These are phyloP conservation scores for Oryza rufipogon DNA, from an alignment of 176 grass and related monocot genomes.

Conservation along the genomic window DNA sequence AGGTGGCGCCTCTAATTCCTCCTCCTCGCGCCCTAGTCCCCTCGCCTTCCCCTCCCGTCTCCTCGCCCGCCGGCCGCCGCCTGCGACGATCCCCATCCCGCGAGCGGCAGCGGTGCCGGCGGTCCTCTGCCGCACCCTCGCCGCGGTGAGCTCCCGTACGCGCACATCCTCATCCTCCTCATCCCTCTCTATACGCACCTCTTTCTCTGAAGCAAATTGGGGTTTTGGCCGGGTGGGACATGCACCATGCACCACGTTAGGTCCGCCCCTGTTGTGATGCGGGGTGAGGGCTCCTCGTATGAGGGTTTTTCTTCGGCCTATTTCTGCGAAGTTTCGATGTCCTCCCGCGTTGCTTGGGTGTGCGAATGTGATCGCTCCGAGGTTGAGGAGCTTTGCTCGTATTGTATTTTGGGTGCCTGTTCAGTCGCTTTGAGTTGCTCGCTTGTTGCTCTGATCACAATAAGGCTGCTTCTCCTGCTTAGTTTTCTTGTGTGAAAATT, in stretches of 20 bases:
- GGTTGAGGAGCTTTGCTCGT: conserved; percentile 9
- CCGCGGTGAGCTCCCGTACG: not conserved
- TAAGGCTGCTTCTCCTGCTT: not conserved
- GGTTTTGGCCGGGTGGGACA: too few relatives aligned
- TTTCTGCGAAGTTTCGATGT: conserved; percentile 25
- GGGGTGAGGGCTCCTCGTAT: not conserved
- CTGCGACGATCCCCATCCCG: not conserved
- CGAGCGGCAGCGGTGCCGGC: too few relatives aligned
- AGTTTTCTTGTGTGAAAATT: conserved; percentile 6
- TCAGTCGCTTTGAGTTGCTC: not conserved
- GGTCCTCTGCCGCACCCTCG: too few relatives aligned
- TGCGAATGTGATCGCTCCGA: not conserved
- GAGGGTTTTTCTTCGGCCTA: not conserved
- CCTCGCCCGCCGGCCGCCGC: too few relatives aligned
- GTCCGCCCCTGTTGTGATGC: not conserved
- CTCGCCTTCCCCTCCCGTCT: too few relatives aligned
- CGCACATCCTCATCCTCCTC: not conserved
- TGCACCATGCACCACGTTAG: not conserved
- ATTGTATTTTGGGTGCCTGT: not conserved
- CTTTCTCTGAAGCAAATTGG: too few relatives aligned
- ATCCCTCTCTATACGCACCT: not conserved
- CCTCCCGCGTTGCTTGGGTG: not conserved
- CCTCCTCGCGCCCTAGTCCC: too few relatives aligned
- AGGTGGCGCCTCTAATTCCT: too few relatives aligned
- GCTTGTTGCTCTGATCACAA: not conserved